Percentiles rank a stretch among this genome's conserved stretches.
phyloP scores from a whole-genome alignment of 768 basidiomycete species.

The Lactarius indigo region DNA sequence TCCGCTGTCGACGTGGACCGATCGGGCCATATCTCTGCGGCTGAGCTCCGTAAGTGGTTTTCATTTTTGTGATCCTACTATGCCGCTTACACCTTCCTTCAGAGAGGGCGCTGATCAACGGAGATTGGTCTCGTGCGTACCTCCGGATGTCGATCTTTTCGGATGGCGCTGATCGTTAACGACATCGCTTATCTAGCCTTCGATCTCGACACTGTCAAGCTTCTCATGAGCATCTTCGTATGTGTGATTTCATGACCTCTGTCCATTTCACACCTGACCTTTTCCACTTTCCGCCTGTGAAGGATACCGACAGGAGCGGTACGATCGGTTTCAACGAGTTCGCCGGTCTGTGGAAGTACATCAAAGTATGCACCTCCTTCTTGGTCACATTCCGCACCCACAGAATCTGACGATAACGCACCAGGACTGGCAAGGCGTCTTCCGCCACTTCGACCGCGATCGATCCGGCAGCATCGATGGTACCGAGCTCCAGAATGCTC shows the following conservation, averaged over 20 bases:
- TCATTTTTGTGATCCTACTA: slow-evolving; percentile 8
- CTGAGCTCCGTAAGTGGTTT: slow-evolving; percentile 58
- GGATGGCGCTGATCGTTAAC: not conserved
- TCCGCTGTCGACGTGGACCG: slow-evolving; percentile 61
- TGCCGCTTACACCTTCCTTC: slow-evolving; percentile 22
- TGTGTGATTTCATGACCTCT: slow-evolving; percentile 29
- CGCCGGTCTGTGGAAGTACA: slow-evolving; percentile 75
- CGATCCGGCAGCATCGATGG: slow-evolving; percentile 76
- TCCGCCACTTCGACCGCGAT: slow-evolving; percentile 82
- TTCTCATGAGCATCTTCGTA: slow-evolving; percentile 80
- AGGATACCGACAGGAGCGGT: slow-evolving; percentile 72
- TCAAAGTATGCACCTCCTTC: slow-evolving; percentile 46
- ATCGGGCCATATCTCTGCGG: slow-evolving; percentile 61
- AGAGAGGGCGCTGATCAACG: slow-evolving; percentile 51
- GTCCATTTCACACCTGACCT: not conserved
- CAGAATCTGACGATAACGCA: not conserved
- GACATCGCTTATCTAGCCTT: slow-evolving; percentile 47
- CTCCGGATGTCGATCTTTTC: not conserved
- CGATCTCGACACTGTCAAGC: slow-evolving; percentile 82
- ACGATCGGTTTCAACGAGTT: slow-evolving; percentile 84
- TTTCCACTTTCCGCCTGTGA: slow-evolving; percentile 1
- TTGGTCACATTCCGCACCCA: not conserved
- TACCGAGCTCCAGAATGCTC: slow-evolving; percentile 61
- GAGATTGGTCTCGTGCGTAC: slow-evolving; percentile 75
- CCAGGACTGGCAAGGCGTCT: slow-evolving; percentile 81